Evolutionary conservation across 2,329 filamentous ascomycete genomes (phyloP).

Genomic region (Venturia asperata): DNA sequence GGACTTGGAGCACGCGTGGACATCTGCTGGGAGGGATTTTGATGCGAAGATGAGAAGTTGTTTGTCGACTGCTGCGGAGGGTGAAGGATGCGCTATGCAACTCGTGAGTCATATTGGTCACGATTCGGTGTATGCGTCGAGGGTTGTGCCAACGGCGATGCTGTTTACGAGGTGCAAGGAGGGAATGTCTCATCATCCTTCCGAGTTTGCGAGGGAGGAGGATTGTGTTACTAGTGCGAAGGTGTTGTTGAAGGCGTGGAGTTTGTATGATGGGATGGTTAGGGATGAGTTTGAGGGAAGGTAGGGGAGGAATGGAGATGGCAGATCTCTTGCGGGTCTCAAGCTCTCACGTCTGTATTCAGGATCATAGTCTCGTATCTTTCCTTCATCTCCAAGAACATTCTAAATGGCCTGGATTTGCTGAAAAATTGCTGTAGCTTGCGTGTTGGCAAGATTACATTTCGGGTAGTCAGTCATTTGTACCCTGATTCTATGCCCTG

Average conservation of each 20-base stretch:
- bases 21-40: slow-evolving; percentile 56
- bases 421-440: no score
- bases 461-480: no score
- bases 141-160: slow-evolving; percentile 56
- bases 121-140: slow-evolving; percentile 53
- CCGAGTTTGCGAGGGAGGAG: slow-evolving; percentile 42
- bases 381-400: no score
- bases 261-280: not conserved
- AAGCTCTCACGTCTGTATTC: no score
- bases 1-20: slow-evolving; percentile 55
- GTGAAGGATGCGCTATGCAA: slow-evolving; percentile 52
- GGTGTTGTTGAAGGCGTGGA: not conserved
- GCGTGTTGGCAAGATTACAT: no score
- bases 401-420: no score
- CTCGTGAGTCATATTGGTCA: slow-evolving; percentile 28
- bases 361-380: no score
- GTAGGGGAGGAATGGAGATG: no score
- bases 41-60: slow-evolving; percentile 59
- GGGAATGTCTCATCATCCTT: slow-evolving; percentile 57
- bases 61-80: slow-evolving; percentile 53
- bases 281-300: no score
- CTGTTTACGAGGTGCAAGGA: slow-evolving; percentile 59
- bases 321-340: no score
- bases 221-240: not conserved
- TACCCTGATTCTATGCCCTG: no score